Percentiles rank a stretch among this genome's conserved stretches.
Conservation (phyloP, 2,329 filamentous ascomycete species). For the Trichoderma atroviride region DNA sequence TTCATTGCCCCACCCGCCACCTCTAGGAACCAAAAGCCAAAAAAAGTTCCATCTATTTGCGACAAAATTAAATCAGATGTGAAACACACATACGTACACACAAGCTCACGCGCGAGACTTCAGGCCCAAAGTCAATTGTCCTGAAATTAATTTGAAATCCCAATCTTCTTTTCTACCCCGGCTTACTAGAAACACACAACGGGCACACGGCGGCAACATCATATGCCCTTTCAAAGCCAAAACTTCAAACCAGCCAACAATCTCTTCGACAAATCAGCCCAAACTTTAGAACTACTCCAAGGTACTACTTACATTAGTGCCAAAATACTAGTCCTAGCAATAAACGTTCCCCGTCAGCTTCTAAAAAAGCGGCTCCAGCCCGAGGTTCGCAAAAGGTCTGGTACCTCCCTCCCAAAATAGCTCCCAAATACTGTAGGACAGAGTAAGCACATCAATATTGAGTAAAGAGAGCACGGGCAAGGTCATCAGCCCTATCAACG, state of each 20-base stretch:
- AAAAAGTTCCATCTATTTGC: constrained; percentile 11
- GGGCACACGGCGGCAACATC: not conserved
- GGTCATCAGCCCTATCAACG: constrained; percentile 16
- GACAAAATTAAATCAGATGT: constrained; percentile 14
- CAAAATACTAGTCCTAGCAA: not conserved
- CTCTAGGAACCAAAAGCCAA: not conserved
- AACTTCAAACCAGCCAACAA: not conserved
- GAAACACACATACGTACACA: not conserved
- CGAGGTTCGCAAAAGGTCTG: not conserved
- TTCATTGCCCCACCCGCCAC: not conserved
- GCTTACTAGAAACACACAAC: not conserved
- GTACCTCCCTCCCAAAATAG: not conserved
- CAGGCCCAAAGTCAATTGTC: not conserved
- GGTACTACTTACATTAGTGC: not conserved
- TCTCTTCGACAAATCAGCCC: not conserved
- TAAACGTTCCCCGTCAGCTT: constrained; percentile 12
- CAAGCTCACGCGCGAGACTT: not conserved
- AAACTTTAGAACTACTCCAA: not conserved
- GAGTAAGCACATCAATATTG: constrained; percentile 2
- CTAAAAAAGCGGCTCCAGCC: constrained; percentile 12
- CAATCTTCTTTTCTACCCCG: not conserved
- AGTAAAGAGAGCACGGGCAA: not conserved
- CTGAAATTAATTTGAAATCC: not conserved
- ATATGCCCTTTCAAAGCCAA: not conserved
- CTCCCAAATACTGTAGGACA: not conserved